Evolutionary conservation across 257 asterid genomes (phyloP).

Genomic region (Plantago elongata): DNA sequence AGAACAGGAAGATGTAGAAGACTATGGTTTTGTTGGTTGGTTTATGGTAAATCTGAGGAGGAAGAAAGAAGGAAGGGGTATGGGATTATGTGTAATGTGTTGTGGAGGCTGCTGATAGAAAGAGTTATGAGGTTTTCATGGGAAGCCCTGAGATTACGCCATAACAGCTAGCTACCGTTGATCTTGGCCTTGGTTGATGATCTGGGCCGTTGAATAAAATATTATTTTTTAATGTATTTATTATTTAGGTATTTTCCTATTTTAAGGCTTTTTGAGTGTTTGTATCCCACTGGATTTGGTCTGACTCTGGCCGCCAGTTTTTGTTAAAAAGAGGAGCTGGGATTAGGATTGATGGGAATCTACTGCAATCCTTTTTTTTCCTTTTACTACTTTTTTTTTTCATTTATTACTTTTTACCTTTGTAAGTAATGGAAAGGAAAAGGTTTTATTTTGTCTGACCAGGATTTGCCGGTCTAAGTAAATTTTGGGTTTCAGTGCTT

Average conservation of each 20-base stretch:
- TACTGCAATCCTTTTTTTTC: too few relatives aligned
- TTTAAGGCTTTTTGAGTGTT: background rate
- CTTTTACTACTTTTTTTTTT: too few relatives aligned
- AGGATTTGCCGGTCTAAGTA: too few relatives aligned
- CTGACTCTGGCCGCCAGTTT: slow-evolving; percentile 14
- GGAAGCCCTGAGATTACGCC: slow-evolving; percentile 51
- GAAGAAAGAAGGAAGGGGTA: too few relatives aligned
- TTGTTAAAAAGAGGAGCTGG: too few relatives aligned
- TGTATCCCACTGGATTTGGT: background rate
- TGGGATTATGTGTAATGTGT: slow-evolving; percentile 7
- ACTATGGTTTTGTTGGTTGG: slow-evolving; percentile 1
- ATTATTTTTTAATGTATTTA: background rate
- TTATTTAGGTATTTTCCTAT: background rate
- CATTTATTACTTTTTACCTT: too few relatives aligned
- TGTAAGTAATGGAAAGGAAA: too few relatives aligned
- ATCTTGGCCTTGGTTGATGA: background rate
- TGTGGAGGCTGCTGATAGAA: slow-evolving; percentile 38
- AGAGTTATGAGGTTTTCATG: slow-evolving; percentile 43
- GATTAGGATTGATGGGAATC: too few relatives aligned
- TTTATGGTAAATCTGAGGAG: slow-evolving; percentile 32
- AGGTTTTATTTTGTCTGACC: too few relatives aligned
- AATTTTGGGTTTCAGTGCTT: too few relatives aligned
- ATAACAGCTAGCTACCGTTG: slow-evolving; percentile 26
- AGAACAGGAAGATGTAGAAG: too few relatives aligned
- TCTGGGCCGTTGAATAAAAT: slow-evolving; percentile 26